Base-by-base conservation (phyloP, 148 eudicot genomes). In the Vaccinium vitisidaea region DNA sequence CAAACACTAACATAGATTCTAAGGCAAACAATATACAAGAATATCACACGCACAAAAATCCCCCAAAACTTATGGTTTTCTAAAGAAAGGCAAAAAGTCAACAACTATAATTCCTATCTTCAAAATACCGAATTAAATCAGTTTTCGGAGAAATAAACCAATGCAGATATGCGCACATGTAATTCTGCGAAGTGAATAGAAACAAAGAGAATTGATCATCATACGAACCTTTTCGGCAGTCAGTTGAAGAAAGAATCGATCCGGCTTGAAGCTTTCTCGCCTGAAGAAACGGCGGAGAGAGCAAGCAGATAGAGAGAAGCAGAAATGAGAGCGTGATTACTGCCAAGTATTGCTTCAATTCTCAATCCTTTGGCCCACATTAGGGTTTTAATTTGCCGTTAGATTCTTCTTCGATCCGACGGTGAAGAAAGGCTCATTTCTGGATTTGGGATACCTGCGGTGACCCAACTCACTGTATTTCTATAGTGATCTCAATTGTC, bases 371-470 rank as follows among this genome's bases (percentile, higher is more conserved):
- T 9, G 14, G 80, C 5, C 9, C 58, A 52, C 43, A 65, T 32
- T 81, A 63, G 83, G 75, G 83, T 67, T 81, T 63, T 65, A 23
- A 63, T 7, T 11, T 13, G 55, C 39, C 83, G 75, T 81, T 65
- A 71, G 83, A 81, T 81, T 67, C 14, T 27, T 13, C 23, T 65
- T 65, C 65, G 58, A 63, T 81, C 75, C 32, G 19, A 23, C 73
- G 54, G 54, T 46, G 39, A 6, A 63, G 19, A 7, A 63, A 15
- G 46, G n/a, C 58, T 36, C 39, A 36, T 36, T 36, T 36, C 3
- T 36, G 39, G 39, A 32, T 32, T 32, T 32, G 36, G 36, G 36
- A 2, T 32, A 32, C 36, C 2, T 32, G 36, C 36, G 1, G 1
- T 32, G 36, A 36, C 39, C 39, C 39, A 36, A 36, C 39, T 36